phyloP scores from a whole-genome alignment of 129 eudicot species.

The Tanacetum coccineum region DNA sequence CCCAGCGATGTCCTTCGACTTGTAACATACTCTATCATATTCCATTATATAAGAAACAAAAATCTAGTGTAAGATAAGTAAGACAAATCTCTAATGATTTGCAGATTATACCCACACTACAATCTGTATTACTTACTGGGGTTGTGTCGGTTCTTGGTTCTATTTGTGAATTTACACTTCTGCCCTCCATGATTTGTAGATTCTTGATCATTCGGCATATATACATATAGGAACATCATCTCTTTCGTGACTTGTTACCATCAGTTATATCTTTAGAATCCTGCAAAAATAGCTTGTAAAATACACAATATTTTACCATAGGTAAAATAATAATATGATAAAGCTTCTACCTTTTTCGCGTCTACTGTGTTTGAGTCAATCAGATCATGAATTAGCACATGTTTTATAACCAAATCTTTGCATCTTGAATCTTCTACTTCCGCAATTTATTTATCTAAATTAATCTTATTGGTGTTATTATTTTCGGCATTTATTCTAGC shows the following conservation, averaged over 20 bases:
- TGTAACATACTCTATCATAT: too few relatives aligned
- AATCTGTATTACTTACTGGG: background rate
- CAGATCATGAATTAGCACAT: conserved; percentile 11
- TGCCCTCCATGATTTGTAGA: conserved; percentile 37
- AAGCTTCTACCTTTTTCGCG: conserved; percentile 27
- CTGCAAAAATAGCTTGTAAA: conserved; percentile 34
- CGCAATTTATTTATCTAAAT: conserved; percentile 21
- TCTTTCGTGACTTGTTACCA: conserved; percentile 50
- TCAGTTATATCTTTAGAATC: conserved; percentile 25
- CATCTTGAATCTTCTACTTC: conserved; percentile 19
- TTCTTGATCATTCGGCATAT: conserved; percentile 50
- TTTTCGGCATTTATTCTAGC: conserved; percentile 18
- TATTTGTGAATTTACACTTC: conserved; percentile 27
- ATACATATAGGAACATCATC: conserved; percentile 56
- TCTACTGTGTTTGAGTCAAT: conserved; percentile 6
- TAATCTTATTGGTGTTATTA: conserved; percentile 15
- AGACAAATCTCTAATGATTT: too few relatives aligned
- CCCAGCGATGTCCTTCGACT: conserved; percentile 31
- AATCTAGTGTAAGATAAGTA: too few relatives aligned
- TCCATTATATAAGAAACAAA: too few relatives aligned
- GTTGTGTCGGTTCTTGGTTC: background rate
- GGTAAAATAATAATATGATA: background rate
- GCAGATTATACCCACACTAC: conserved; percentile 9
- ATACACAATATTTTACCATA: background rate
- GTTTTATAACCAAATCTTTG: conserved; percentile 15